These are phyloP conservation scores for Metschnikowia santaceciliae DNA, from an alignment of 805 yeast genomes.

Conservation along the genomic window DNA sequence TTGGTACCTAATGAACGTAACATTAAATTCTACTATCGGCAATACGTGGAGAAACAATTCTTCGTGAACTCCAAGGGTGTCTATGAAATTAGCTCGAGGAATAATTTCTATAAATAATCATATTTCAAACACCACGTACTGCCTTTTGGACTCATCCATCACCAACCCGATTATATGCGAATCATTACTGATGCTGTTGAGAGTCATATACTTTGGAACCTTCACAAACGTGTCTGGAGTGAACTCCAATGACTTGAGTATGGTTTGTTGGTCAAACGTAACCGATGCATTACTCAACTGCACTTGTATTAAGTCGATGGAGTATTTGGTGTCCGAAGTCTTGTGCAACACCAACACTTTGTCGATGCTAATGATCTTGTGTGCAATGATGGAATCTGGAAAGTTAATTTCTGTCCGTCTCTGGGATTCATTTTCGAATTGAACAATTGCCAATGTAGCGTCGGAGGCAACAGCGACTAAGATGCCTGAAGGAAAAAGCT, in stretches of 20 bases:
- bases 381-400: slow-evolving; percentile 6
- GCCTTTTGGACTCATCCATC: slow-evolving; percentile 36
- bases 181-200: slow-evolving; percentile 23
- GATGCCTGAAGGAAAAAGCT: not conserved
- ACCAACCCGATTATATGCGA: slow-evolving; percentile 31
- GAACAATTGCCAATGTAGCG: slow-evolving; percentile 1
- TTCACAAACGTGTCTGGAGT: slow-evolving; percentile 7
- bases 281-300: not conserved
- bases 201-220: slow-evolving; percentile 29
- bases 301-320: slow-evolving; percentile 5
- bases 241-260: slow-evolving; percentile 13
- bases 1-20: slow-evolving; percentile 30
- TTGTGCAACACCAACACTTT: slow-evolving; percentile 9
- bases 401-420: not conserved
- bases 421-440: not conserved
- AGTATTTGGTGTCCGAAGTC: not conserved
- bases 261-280: slow-evolving; percentile 5
- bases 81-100: slow-evolving; percentile 24
- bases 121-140: slow-evolving; percentile 38
- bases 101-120: slow-evolving; percentile 27
- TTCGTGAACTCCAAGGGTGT: slow-evolving; percentile 18
- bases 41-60: slow-evolving; percentile 30
- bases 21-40: slow-evolving; percentile 24
- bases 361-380: slow-evolving; percentile 6
- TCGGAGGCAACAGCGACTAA: slow-evolving; percentile 7